These are phyloP conservation scores for Dioscorea alata DNA, from an alignment of 106 monocot species.

Conservation along the genomic window DNA sequence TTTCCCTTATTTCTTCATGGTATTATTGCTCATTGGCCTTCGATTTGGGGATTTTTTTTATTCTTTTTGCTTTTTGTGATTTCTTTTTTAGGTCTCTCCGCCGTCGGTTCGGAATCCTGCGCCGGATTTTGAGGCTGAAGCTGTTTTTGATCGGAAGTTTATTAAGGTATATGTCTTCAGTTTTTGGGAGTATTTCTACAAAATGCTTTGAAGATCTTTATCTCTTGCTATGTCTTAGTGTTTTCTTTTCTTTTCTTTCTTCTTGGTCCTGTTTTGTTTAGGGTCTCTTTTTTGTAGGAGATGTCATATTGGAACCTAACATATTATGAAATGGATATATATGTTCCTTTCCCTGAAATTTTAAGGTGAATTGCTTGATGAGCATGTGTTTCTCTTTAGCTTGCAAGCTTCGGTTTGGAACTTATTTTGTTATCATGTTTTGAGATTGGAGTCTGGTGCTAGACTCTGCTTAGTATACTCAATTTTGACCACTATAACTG, in stretches of 20 bases:
- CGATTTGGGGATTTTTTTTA: too few relatives aligned
- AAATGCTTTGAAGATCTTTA: too few relatives aligned
- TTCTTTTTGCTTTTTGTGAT: neutral
- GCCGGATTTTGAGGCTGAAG: conserved; percentile 87
- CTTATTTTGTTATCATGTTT: too few relatives aligned
- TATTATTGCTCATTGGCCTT: neutral
- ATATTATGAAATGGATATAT: neutral
- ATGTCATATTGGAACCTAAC: neutral
- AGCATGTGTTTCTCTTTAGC: neutral
- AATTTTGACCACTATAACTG: too few relatives aligned
- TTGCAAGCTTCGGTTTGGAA: too few relatives aligned
- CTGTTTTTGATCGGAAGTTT: conserved; percentile 93
- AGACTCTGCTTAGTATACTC: too few relatives aligned
- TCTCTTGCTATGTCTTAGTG: neutral
- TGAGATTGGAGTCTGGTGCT: too few relatives aligned
- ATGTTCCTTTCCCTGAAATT: neutral
- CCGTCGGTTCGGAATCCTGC: conserved; percentile 84
- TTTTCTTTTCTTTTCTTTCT: too few relatives aligned
- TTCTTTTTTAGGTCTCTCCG: conserved; percentile 28
- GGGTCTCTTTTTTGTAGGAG: neutral
- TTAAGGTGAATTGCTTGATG: neutral
- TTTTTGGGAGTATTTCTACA: too few relatives aligned
- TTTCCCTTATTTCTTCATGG: neutral
- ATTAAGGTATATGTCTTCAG: conserved; percentile 48
- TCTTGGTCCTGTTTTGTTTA: neutral